Evolutionary conservation across 2,329 filamentous ascomycete genomes (phyloP), one percentile per base, ranked within the genome.

Genomic region (Sporothrix pallida): DNA sequence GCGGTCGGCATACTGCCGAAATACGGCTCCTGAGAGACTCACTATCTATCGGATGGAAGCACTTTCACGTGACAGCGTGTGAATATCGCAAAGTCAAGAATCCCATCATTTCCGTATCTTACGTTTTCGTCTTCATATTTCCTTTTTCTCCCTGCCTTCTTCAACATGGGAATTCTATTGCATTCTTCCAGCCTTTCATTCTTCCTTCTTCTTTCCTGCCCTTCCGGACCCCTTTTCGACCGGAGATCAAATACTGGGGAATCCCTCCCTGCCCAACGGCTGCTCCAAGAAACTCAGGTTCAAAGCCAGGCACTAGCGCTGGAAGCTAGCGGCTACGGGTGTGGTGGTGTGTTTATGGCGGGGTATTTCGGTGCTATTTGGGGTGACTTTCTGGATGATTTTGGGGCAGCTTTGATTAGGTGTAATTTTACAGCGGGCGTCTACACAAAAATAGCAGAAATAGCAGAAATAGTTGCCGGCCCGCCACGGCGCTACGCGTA

Each of bases 391-490:
- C 52, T 23, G 58, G 44, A 37, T 37, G 12, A 63, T 63, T 63
- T 63, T 63, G 37, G 65, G 23, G 65, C 65, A 52, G 44, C 46
- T 68, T 68, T 68, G 46, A 63, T 63, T 52, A 72, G 48, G 46
- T 72, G 71, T 20, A 72, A 71, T 71, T 52, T 71, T 42, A 67
- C 71, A 62, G 56, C n/a, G n/a, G 56, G 56, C 70, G 54, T 52
- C 70, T 71, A 62, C 15, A n/a, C 48, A 52, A 15, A 17, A 15
- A 17, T 52, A 17, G 48, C 48, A 52, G 6, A 5, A n/a, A 58
- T 8, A 17, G 12, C 37, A 56, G 44, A 20, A 50, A 31, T 42
- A 52, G 65, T 15, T 20, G 63, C 70, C 54, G 69, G 69, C 48
- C 69, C 54, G 42, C 44, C 20, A 63, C 70, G 46, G 70, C 44